Conservation (phyloP, 805 yeast species). For the Starmerella apicola region DNA sequence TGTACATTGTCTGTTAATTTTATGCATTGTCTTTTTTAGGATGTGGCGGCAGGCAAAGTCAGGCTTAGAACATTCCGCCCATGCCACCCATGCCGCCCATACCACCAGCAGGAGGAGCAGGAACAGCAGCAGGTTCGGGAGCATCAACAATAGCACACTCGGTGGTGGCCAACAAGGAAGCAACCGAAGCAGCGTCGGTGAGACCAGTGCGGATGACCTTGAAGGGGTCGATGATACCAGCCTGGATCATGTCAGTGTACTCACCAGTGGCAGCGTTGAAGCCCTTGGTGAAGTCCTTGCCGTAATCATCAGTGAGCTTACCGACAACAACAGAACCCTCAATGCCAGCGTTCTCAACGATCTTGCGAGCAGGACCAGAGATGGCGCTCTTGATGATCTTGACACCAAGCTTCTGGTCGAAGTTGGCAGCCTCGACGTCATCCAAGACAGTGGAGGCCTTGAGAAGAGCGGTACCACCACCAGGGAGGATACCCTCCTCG, state of each 20-base stretch:
- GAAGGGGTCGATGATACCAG: constrained; percentile 97
- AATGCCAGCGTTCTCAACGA: constrained; percentile 92
- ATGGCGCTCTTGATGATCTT: constrained; percentile 86
- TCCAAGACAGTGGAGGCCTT: constrained; percentile 77
- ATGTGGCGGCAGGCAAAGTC: no score
- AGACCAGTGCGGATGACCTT: constrained; percentile 94
- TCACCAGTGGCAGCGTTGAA: constrained; percentile 87
- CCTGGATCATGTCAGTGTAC: constrained; percentile 88
- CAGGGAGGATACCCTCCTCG: constrained; percentile 96
- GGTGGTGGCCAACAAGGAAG: constrained; percentile 91
- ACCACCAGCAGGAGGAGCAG: constrained; percentile 49
- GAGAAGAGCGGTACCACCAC: constrained; percentile 97
- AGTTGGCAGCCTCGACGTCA: constrained; percentile 63
- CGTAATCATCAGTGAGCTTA: constrained; percentile 47
- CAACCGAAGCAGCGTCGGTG: constrained; percentile 95
- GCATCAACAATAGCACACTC: constrained; percentile 97
- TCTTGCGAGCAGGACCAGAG: constrained; percentile 88
- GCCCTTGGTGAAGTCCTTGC: constrained; percentile 73
- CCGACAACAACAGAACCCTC: constrained; percentile 97
- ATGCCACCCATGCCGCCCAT: constrained; percentile 45
- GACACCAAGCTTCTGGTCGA: constrained; percentile 94
- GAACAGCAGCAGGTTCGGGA: constrained; percentile 55
- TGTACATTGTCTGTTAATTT: no score
- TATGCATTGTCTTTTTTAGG: background rate
- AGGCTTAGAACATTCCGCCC: constrained; percentile 20